Conservation (phyloP, 2,329 filamentous ascomycete species). For the Penicillium digitatum region DNA sequence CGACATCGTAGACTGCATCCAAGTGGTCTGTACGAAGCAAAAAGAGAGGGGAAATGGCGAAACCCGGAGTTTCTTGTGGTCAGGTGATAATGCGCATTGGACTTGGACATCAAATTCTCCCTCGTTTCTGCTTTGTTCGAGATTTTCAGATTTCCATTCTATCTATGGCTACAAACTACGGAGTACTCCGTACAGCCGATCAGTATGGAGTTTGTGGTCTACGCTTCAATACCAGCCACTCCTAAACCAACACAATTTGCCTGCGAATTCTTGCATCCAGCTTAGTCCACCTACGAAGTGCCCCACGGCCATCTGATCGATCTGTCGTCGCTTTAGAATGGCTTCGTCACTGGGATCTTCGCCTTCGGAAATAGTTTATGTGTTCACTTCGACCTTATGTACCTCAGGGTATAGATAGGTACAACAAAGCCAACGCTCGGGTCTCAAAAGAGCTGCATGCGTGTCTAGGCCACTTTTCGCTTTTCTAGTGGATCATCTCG, state of each 20-base stretch:
- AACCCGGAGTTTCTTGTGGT: not conserved
- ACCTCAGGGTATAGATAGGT: not conserved
- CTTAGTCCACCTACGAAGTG: not conserved
- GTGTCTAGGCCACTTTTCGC: slow-evolving; percentile 2
- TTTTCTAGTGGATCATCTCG: not conserved
- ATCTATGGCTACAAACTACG: not conserved
- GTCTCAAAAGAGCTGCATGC: slow-evolving; percentile 17
- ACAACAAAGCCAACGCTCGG: not conserved
- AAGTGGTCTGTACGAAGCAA: not conserved
- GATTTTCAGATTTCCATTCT: not conserved
- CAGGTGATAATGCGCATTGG: slow-evolving; percentile 1
- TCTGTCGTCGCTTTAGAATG: not conserved
- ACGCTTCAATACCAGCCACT: slow-evolving; percentile 9
- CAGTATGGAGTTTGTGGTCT: slow-evolving; percentile 11
- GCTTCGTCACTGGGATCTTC: slow-evolving; percentile 1
- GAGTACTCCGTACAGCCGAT: slow-evolving; percentile 3
- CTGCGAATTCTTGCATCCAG: not conserved
- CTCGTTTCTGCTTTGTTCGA: not conserved
- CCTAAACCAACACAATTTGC: slow-evolving; percentile 8
- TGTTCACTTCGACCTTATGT: not conserved
- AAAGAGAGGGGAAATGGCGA: not conserved
- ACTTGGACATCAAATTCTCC: not conserved
- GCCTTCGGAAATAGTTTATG: not conserved
- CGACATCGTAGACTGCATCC: slow-evolving; percentile 8
- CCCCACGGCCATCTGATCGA: not conserved